Conservation (phyloP, 768 basidiomycete genomes). For the Leccinellum rugosiceps region DNA sequence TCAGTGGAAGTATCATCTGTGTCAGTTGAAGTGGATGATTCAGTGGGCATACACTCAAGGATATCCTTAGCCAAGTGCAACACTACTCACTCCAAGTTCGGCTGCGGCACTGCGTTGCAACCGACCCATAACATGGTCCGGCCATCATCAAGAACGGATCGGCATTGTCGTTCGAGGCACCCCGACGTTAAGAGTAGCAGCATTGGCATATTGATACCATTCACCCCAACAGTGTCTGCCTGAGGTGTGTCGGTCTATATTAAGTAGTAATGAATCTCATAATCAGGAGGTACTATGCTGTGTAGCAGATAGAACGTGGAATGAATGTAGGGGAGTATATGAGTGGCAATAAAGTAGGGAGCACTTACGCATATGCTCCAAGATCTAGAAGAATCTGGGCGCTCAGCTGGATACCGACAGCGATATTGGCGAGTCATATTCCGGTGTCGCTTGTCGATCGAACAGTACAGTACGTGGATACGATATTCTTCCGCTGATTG, state of each 20-base stretch:
- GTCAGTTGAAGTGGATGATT: no score
- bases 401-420: slow-evolving; percentile 85
- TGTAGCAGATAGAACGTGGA: slow-evolving; percentile 87
- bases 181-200: no score
- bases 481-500: slow-evolving; percentile 74
- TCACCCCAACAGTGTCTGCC: slow-evolving; percentile 76
- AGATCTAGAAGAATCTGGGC: slow-evolving; percentile 91
- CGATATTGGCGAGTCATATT: no score
- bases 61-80: neutral
- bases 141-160: slow-evolving; percentile 69
- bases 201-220: slow-evolving; percentile 81
- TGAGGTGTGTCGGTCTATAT: neutral
- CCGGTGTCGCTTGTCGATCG: neutral
- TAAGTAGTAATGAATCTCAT: no score
- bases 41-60: no score
- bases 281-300: no score
- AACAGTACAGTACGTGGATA: slow-evolving; percentile 20
- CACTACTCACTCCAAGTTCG: slow-evolving; percentile 64
- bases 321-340: slow-evolving; percentile 80
- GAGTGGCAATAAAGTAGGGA: slow-evolving; percentile 80
- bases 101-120: no score
- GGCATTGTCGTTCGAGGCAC: no score
- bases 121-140: slow-evolving; percentile 86
- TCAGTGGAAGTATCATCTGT: no score
- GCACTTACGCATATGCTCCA: slow-evolving; percentile 66